Evolutionary conservation across 306 rosid genomes (phyloP), one percentile per base, ranked within the genome.

Genomic region (Glycine tomentella): DNA sequence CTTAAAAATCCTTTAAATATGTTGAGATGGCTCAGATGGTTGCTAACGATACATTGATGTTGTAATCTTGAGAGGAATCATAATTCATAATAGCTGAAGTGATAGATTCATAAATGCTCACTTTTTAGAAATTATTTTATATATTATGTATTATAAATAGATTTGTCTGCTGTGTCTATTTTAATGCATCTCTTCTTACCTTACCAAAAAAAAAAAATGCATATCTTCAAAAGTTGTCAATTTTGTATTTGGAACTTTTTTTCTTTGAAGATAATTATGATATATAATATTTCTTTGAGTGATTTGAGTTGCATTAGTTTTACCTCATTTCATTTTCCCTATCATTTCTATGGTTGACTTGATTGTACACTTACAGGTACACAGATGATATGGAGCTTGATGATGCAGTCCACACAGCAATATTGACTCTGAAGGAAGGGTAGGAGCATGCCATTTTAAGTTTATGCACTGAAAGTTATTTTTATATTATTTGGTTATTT

Each of bases 401-500:
- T 77, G 99, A 95, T 87, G 99, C 97, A 65, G 97, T 92, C 64
- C 99, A 95, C 85, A 93, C 93, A 1, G 98, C 99, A 55, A 90
- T 95, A 80, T 86, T 95, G 91, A 95, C 97, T n/a, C 85, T 95
- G 83, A 95, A 95, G 88, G 99, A 95, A 83, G 98, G 98, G 98
- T 93, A 93, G 72, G 90, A 36, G 52, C 73, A 70, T 69, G 52
- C 61, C 34, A 14, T 82, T 74, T 69, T 71, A 31, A 61, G 65
- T 82, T 70, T 76, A 73, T 77, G 61, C 61, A 33, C 34, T 58
- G 53, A 76, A 42, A 34, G 25, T 7, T 20, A 75, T 16, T 79
- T 79, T 16, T 8, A 25, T 50, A 17, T 12, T 15, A 16, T 42
- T 68, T 61, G 15, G 62, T 25, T 25, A 25, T 25, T 25, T 25